Evolutionary conservation across 169 alveolate genomes (phyloP).

Genomic region (Plasmodium reichenowi): DNA sequence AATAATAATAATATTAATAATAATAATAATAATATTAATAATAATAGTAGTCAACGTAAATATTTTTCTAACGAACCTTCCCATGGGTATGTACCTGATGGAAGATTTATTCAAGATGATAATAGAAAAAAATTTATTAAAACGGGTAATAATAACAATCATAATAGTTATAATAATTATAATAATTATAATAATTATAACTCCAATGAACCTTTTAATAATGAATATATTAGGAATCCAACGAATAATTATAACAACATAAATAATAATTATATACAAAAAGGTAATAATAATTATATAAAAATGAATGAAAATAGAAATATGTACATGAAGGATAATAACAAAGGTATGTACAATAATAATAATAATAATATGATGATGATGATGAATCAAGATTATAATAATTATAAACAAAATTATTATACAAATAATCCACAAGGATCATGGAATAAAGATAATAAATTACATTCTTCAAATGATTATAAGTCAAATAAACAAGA

Average conservation of each 20-base stretch:
- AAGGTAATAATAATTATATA: conserved; percentile 17
- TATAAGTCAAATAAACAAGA: not conserved
- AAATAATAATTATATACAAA: conserved; percentile 10
- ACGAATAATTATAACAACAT: not conserved
- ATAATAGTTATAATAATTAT: too few relatives aligned
- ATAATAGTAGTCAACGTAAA: too few relatives aligned
- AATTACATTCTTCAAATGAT: not conserved
- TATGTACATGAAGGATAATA: not conserved
- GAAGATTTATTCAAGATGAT: too few relatives aligned
- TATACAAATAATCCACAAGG: not conserved
- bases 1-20: too few relatives aligned
- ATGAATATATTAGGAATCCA: not conserved
- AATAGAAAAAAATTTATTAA: too few relatives aligned
- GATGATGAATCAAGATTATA: not conserved
- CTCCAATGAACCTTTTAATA: too few relatives aligned
- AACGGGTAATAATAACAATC: not conserved
- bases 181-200: too few relatives aligned
- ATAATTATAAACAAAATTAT: not conserved
- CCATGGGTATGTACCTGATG: too few relatives aligned
- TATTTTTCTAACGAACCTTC: too few relatives aligned
- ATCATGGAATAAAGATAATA: conserved; percentile 14
- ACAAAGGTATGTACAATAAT: not conserved
- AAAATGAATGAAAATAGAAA: not conserved
- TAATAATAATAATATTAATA: too few relatives aligned
- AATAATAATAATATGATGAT: not conserved